Conservation (phyloP, 2,329 filamentous ascomycete genomes). For the Davidsoniella neocaledoniae region DNA sequence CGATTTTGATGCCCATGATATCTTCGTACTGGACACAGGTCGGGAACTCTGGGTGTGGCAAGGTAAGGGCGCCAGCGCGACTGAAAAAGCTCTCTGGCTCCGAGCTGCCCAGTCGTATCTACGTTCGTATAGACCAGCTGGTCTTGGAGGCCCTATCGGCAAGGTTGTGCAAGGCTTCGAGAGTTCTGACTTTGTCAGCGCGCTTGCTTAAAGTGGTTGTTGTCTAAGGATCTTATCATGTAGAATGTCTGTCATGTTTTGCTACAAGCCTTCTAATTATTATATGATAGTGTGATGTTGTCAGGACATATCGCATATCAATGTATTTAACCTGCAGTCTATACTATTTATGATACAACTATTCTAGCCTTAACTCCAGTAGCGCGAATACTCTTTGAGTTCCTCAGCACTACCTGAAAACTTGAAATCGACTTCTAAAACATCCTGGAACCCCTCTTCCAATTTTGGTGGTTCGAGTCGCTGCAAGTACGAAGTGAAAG, state of each 20-base stretch:
- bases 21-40: constrained; percentile 46
- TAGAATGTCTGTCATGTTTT: too few species aligned
- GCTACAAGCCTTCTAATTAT: too few species aligned
- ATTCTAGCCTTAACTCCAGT: constrained; percentile 44
- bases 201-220: constrained; percentile 19
- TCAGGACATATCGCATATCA: too few species aligned
- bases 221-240: neutral
- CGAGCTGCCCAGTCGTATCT: constrained; percentile 40
- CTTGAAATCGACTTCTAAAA: constrained; percentile 57
- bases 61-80: constrained; percentile 37
- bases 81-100: constrained; percentile 44
- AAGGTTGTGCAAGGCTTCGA: constrained; percentile 42
- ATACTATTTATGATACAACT: too few species aligned
- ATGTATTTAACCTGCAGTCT: too few species aligned
- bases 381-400: constrained; percentile 54
- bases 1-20: constrained; percentile 41
- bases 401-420: constrained; percentile 56
- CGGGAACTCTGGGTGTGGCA: constrained; percentile 50
- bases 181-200: constrained; percentile 33
- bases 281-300: too few species aligned
- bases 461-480: constrained; percentile 55
- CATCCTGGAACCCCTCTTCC: constrained; percentile 59
- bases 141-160: constrained; percentile 26
- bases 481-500: constrained; percentile 59
- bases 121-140: constrained; percentile 16